Percentiles rank a stretch among this genome's conserved stretches.
Evolutionary conservation across 495 filamentous ascomycete species (phyloP).

Genomic region (Neurospora sp.): DNA sequence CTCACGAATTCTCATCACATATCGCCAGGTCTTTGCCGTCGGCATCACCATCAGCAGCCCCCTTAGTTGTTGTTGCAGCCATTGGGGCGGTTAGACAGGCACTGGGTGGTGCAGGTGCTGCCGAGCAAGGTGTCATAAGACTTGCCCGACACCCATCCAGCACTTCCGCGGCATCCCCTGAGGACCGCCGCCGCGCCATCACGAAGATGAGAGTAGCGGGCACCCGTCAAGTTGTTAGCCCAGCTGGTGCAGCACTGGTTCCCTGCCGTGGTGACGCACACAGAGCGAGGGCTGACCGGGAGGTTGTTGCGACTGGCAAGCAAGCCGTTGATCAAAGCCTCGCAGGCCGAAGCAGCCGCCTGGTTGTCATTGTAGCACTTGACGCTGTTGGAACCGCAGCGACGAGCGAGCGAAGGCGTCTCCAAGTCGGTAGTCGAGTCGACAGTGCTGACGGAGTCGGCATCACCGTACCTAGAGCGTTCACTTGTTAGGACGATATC

Average conservation of each 20-base stretch:
- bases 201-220: background rate
- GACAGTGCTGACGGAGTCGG: too few species aligned
- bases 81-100: background rate
- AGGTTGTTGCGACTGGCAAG: too few species aligned
- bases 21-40: background rate
- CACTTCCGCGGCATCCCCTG: background rate
- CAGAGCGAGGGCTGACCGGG: too few species aligned
- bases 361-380: background rate
- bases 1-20: background rate
- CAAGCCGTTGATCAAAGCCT: too few species aligned
- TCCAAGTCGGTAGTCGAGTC: background rate
- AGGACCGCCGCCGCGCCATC: background rate
- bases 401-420: background rate
- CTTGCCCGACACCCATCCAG: background rate
- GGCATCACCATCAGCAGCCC: background rate
- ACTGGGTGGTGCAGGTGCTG: background rate
- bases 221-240: background rate
- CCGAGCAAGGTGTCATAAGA: background rate
- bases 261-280: background rate
- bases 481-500: too few species aligned
- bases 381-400: background rate
- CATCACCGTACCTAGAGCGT: too few species aligned
- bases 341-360: too few species aligned
- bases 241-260: background rate
- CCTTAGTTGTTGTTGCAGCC: background rate